A percentile compares a stretch with the other conserved stretches of the same genome.
These are phyloP conservation scores for Capsicum chinense DNA, from an alignment of 257 asterid species.

Conservation along the genomic window DNA sequence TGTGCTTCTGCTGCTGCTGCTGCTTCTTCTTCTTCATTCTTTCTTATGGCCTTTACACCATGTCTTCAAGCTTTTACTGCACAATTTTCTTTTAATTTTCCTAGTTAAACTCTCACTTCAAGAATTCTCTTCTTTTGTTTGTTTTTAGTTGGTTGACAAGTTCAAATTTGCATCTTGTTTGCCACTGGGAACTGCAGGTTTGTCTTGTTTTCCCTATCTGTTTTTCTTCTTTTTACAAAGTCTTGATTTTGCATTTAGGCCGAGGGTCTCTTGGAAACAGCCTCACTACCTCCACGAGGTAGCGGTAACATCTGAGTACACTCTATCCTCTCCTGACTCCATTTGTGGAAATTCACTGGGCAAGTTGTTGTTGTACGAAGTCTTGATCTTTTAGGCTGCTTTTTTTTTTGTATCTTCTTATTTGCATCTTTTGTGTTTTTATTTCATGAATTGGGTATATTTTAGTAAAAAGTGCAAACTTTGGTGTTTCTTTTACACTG, in stretches of 20 bases:
- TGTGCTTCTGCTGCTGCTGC: no score
- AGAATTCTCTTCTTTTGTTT: background rate
- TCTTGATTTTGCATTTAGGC: no score
- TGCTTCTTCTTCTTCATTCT: background rate
- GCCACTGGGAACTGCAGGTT: background rate
- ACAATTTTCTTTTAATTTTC: background rate
- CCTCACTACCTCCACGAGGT: no score
- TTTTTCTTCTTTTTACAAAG: background rate
- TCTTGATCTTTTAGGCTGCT: background rate
- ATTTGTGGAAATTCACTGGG: no score
- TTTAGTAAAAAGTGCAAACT: slow-evolving; percentile 16
- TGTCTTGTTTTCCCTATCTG: background rate
- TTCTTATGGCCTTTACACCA: background rate
- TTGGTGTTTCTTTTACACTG: background rate
- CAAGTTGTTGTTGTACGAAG: background rate
- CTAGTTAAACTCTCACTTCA: slow-evolving; percentile 5
- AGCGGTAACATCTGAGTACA: no score
- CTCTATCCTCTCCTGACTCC: no score
- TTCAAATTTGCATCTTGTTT: slow-evolving; percentile 16
- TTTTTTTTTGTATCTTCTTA: background rate
- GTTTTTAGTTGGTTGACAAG: background rate
- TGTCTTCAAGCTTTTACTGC: background rate
- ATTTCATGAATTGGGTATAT: background rate
- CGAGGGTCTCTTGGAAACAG: no score
- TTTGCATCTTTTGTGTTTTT: background rate